Evolutionary conservation across 139 green algal genomes (phyloP).

Genomic region (Pseudopediastrum boryanum): DNA sequence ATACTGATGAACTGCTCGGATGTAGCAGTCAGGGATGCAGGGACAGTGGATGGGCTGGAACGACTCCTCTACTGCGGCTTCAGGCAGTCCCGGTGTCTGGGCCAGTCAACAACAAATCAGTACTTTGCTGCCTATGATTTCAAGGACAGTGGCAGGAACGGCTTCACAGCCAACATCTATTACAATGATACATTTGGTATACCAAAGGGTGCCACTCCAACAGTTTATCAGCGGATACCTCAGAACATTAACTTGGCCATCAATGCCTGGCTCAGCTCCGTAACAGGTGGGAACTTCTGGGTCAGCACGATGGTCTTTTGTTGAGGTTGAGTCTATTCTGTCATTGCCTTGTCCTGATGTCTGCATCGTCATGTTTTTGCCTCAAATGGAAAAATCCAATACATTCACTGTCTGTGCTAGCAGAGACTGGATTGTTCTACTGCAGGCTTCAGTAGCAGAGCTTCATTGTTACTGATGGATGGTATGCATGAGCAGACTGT

Average conservation of each 20-base stretch:
- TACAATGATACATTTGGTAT: conserved; percentile 55
- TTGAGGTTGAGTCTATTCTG: too few relatives aligned
- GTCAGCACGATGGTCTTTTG: too few relatives aligned
- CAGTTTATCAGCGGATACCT: conserved; percentile 24
- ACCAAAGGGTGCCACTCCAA: conserved; percentile 1
- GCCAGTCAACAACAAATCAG: conserved; percentile 22
- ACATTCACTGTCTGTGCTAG: too few relatives aligned
- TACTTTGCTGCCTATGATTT: conserved; percentile 50
- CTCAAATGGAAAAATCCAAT: too few relatives aligned
- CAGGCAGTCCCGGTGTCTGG: conserved; percentile 37
- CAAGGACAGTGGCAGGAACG: conserved; percentile 13
- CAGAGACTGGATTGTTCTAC: too few relatives aligned
- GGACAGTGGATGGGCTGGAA: conserved; percentile 37
- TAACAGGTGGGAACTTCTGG: too few relatives aligned
- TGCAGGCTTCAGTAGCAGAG: too few relatives aligned
- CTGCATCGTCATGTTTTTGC: too few relatives aligned
- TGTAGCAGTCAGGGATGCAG: conserved; percentile 2
- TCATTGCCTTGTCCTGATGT: too few relatives aligned
- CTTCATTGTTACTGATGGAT: too few relatives aligned
- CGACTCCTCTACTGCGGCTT: conserved; percentile 68
- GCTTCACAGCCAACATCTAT: conserved; percentile 41
- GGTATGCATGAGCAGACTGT: too few relatives aligned
- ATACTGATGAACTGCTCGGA: conserved; percentile 43
- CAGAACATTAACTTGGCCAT: conserved; percentile 53
- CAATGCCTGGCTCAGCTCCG: conserved; percentile 50